These are phyloP conservation scores for Seminavis robusta DNA, from an alignment of 108 stramenopile genomes.

Conservation along the genomic window DNA sequence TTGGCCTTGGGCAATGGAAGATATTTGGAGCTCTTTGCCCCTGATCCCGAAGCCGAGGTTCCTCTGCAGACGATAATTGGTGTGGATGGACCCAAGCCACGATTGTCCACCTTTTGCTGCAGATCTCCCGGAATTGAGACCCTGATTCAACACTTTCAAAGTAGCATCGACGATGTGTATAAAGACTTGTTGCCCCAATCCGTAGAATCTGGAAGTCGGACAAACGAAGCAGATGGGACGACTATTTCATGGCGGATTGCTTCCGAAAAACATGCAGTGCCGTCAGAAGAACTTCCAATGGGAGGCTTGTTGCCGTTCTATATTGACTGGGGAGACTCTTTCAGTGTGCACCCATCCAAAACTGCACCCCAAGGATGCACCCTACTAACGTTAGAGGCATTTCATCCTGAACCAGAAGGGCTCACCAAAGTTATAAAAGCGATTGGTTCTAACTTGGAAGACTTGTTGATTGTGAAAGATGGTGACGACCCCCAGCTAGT, in stretches of 20 bases:
- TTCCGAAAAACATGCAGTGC: background rate
- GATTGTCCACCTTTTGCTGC: background rate
- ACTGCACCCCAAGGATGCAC: background rate
- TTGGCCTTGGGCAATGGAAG: background rate
- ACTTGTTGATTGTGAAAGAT: background rate
- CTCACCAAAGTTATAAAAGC: background rate
- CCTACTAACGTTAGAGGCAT: background rate
- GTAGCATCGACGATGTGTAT: background rate
- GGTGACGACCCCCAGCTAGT: background rate
- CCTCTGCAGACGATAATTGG: background rate
- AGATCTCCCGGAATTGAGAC: background rate
- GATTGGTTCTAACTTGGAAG: background rate
- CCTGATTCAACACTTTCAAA: too few relatives aligned
- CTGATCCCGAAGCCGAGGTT: background rate
- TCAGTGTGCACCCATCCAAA: background rate
- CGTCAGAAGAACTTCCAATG: background rate
- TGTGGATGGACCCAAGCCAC: background rate
- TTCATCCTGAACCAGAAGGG: background rate
- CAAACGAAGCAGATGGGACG: background rate
- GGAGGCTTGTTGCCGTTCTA: background rate
- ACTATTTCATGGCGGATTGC: background rate
- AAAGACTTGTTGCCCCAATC: background rate
- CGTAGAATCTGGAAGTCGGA: background rate
- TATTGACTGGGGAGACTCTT: constrained; percentile 1
- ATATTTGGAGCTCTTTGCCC: constrained; percentile 1